Conservation (phyloP, 2,329 filamentous ascomycete species). For the Fusarium fracticaudum region DNA sequence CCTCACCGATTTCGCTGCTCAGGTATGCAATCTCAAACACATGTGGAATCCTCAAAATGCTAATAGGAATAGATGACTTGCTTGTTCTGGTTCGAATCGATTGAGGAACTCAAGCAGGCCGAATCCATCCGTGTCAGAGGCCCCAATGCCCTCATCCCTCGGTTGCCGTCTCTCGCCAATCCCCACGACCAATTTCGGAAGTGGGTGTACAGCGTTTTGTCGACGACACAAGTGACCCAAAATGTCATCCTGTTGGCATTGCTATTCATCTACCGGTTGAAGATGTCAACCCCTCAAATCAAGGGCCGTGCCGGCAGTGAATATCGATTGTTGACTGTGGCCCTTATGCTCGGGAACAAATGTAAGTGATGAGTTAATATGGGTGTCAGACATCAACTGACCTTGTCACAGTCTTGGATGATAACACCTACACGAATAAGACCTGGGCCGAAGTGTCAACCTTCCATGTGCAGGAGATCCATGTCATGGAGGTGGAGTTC, state of each 20-base stretch:
- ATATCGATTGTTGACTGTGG: constrained; percentile 90
- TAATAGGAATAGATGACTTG: constrained; percentile 79
- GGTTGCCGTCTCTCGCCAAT: constrained; percentile 75
- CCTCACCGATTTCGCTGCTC: constrained; percentile 83
- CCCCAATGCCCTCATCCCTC: constrained; percentile 53
- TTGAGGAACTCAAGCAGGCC: constrained; percentile 79
- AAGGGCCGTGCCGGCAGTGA: constrained; percentile 94
- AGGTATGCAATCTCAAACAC: constrained; percentile 61
- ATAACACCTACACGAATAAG: constrained; percentile 99
- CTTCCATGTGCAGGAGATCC: constrained; percentile 92
- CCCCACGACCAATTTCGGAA: constrained; percentile 86
- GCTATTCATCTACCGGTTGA: constrained; percentile 91
- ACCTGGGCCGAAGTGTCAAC: constrained; percentile 98
- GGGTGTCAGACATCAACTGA: constrained; percentile 33
- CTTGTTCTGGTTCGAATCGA: constrained; percentile 96
- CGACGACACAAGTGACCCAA: constrained; percentile 94
- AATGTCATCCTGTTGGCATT: constrained; percentile 93
- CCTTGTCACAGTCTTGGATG: constrained; percentile 77
- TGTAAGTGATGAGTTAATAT: constrained; percentile 63
- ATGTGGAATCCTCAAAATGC: background rate
- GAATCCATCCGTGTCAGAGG: constrained; percentile 65
- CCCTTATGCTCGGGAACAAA: constrained; percentile 98
- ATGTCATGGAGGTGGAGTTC: constrained; percentile 99
- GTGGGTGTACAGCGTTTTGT: constrained; percentile 91
- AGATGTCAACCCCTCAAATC: constrained; percentile 87